phyloP scores from a whole-genome alignment of 139 green algal species.

The Astrephomene gubernaculifera region DNA sequence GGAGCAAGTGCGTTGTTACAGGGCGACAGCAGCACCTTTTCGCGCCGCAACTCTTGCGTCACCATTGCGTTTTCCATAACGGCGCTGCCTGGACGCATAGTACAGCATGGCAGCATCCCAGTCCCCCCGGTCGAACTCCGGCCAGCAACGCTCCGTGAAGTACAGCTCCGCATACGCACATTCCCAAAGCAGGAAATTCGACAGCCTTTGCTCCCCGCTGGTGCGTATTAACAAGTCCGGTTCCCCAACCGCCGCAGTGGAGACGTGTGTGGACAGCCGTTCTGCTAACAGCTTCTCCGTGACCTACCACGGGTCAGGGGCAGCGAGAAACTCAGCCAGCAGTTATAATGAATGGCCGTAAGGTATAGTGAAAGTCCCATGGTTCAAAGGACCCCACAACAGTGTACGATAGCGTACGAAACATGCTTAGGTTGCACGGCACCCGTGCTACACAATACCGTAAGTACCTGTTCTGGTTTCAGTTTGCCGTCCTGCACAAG shows the following conservation, averaged over 20 bases:
- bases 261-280: conserved; percentile 41
- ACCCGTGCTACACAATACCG: too few species aligned
- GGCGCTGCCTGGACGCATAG: background rate
- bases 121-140: conserved; percentile 72
- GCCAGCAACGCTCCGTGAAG: conserved; percentile 76
- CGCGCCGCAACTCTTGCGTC: background rate
- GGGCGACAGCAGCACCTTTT: too few species aligned
- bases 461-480: conserved; percentile 59
- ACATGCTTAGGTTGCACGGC: too few species aligned
- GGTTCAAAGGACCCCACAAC: too few species aligned
- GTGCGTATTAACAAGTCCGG: conserved; percentile 87
- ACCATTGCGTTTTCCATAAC: background rate
- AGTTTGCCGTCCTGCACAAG: conserved; percentile 67
- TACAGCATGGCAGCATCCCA: conserved; percentile 1
- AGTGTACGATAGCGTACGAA: too few species aligned
- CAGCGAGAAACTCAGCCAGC: too few species aligned
- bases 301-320: conserved; percentile 54
- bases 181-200: conserved; percentile 91
- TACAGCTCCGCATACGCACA: conserved; percentile 84
- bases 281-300: conserved; percentile 46
- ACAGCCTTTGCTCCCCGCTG: conserved; percentile 82
- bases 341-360: too few species aligned
- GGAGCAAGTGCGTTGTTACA: too few species aligned
- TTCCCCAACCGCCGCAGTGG: conserved; percentile 24
- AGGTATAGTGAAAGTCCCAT: too few species aligned